Percentiles rank a stretch among this genome's conserved stretches.
phyloP scores from a whole-genome alignment of 1,284 basidiomycete species.

The Puccinia hordei region DNA sequence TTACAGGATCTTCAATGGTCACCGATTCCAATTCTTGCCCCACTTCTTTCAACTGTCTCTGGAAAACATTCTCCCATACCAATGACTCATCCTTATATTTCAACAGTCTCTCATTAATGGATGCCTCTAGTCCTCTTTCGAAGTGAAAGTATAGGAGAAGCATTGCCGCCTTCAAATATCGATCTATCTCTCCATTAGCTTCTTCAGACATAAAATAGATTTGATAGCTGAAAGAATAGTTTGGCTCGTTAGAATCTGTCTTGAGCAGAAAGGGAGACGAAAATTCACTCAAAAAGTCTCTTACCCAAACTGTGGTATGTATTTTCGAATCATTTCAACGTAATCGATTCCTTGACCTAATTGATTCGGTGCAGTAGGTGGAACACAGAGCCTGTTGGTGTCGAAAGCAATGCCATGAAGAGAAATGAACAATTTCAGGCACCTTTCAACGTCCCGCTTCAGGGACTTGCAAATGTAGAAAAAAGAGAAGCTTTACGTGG shows the following conservation, averaged over 20 bases:
- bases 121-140: slow-evolving; percentile 1
- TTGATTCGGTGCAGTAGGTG: slow-evolving; percentile 14
- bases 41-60: slow-evolving; percentile 10
- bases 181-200: background rate
- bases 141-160: slow-evolving; percentile 33
- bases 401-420: background rate
- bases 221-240: slow-evolving; percentile 26
- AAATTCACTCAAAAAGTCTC: background rate
- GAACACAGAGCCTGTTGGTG: slow-evolving; percentile 33
- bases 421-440: background rate
- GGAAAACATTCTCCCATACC: background rate
- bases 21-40: slow-evolving; percentile 16
- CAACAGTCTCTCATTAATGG: background rate
- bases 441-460: background rate
- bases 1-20: slow-evolving; percentile 15
- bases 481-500: slow-evolving; percentile 12
- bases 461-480: background rate
- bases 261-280: background rate
- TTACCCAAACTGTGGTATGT: slow-evolving; percentile 39
- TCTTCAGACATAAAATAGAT: slow-evolving; percentile 37
- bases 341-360: slow-evolving; percentile 1
- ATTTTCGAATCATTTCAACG: background rate
- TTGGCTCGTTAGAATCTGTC: background rate
- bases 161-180: background rate
- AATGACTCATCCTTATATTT: slow-evolving; percentile 9